These are phyloP conservation scores for Solanum chiquidenum DNA, from an alignment of 257 asterid species.

Conservation along the genomic window DNA sequence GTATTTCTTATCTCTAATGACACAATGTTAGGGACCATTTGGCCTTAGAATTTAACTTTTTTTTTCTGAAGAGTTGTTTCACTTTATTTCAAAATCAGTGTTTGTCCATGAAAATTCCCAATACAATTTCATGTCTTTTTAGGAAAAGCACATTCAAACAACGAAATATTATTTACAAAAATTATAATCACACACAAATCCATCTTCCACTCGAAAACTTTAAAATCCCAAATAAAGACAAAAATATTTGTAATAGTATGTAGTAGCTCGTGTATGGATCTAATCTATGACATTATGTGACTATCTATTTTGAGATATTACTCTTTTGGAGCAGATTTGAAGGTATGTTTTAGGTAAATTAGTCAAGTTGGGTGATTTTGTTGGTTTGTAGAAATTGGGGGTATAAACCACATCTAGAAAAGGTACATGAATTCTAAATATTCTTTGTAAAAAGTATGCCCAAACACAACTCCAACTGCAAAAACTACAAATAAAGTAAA, in stretches of 20 bases:
- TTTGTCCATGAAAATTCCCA: not conserved
- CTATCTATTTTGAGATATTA: not conserved
- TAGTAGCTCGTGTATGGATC: not conserved
- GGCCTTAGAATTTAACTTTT: not conserved
- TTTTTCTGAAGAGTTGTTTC: not conserved
- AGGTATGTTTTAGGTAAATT: not conserved
- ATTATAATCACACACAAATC: not conserved
- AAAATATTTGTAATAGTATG: not conserved
- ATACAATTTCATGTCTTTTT: not conserved
- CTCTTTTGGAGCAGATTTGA: not conserved
- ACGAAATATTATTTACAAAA: not conserved
- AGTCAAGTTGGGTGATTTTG: not conserved
- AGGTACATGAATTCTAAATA: not conserved
- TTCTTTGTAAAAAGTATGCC: not conserved
- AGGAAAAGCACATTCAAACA: not conserved
- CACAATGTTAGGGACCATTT: not conserved
- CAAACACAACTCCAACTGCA: not conserved
- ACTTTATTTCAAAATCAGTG: not conserved
- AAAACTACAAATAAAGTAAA: not conserved
- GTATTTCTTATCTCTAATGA: not conserved
- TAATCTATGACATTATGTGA: not conserved
- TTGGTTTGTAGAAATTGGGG: not conserved
- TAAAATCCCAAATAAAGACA: not conserved
- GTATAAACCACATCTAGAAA: not conserved
- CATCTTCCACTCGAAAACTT: not conserved